A percentile compares a stretch with the other conserved stretches of the same genome.
phyloP scores from a whole-genome alignment of 106 monocot species.

The Chionographis japonica region DNA sequence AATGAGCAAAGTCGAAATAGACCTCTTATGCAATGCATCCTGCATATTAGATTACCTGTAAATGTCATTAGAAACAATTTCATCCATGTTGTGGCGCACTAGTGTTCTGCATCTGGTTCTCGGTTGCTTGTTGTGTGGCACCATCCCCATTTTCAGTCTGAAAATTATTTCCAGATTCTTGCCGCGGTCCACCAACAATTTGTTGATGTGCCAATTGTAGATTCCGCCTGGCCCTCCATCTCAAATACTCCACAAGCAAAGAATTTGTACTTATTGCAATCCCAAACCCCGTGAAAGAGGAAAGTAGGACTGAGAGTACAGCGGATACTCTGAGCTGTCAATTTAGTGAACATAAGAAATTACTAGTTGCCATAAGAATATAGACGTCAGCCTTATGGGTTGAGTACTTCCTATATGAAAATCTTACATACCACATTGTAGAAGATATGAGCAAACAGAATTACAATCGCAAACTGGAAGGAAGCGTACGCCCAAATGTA shows the following conservation, averaged over 20 bases:
- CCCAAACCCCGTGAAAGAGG: constrained; percentile 92
- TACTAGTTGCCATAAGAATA: background rate
- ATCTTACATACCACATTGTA: constrained; percentile 59
- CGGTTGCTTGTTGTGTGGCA: constrained; percentile 23
- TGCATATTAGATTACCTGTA: constrained; percentile 5
- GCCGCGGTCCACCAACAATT: constrained; percentile 15
- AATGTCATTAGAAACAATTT: constrained; percentile 1
- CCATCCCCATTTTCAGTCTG: constrained; percentile 5
- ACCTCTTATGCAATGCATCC: no score
- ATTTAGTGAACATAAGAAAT: background rate
- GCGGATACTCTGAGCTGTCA: constrained; percentile 60
- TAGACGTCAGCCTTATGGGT: no score
- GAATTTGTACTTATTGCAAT: constrained; percentile 76
- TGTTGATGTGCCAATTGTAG: constrained; percentile 24
- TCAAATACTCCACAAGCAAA: constrained; percentile 64
- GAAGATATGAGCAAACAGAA: constrained; percentile 94
- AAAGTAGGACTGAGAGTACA: constrained; percentile 76
- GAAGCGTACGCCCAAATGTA: constrained; percentile 95
- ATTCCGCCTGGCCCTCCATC: constrained; percentile 67
- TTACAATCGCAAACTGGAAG: constrained; percentile 90
- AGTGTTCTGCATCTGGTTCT: constrained; percentile 12
- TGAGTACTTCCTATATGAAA: background rate
- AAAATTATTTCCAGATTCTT: constrained; percentile 10
- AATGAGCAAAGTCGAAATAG: no score
- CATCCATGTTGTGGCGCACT: constrained; percentile 13